Evolutionary conservation across 257 asterid genomes (phyloP), one percentile per base, ranked within the genome.

Genomic region (Nicotiana noctiflora): DNA sequence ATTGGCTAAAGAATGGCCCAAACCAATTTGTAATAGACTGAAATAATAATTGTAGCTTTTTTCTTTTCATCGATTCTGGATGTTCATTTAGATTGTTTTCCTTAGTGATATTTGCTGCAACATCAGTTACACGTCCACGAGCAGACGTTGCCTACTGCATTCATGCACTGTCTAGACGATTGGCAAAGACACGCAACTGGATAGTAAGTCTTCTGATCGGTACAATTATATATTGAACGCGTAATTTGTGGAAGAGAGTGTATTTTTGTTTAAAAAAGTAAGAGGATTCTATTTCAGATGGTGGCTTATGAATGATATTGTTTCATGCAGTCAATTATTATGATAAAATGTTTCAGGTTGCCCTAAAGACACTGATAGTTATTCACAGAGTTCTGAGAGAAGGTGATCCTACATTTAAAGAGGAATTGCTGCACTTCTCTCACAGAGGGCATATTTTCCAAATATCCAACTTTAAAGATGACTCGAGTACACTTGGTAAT

Each of bases 121-220:
- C 92, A 57, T 82, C 93, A 1, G 80, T 86, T 13, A n/a, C 93
- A 46, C 86, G 96, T n/a, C 97, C 98, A 11, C 81, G 98, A 87
- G 93, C 98, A 59, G 98, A 94, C 84, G 92, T 94, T 77, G 97
- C 93, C 80, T 94, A 94, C 81, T 94, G 98, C 90, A 90, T 94
- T 83, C 93, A 93, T 57, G 94, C 96, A 21, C 92, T 93, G 59
- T 89, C 96, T 11, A 93, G 89, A 83, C 89, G 98, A 86, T 82
- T 94, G 89, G 80, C 89, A 14, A 93, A 91, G 83, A 94, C 97
- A 17, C 85, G 87, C 76, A 93, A 88, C 64, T 94, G 98, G 98
- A 93, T 91, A 76, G 98, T 94, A 88, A 88, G 57, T 59, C 67
- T 76, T 82, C 51, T 72, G 6, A n/a, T n/a, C n/a, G n/a, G n/a